Evolutionary conservation across 2,329 filamentous ascomycete genomes (phyloP), one percentile per base, ranked within the genome.

Genomic region (Mycocentrospora acerina): DNA sequence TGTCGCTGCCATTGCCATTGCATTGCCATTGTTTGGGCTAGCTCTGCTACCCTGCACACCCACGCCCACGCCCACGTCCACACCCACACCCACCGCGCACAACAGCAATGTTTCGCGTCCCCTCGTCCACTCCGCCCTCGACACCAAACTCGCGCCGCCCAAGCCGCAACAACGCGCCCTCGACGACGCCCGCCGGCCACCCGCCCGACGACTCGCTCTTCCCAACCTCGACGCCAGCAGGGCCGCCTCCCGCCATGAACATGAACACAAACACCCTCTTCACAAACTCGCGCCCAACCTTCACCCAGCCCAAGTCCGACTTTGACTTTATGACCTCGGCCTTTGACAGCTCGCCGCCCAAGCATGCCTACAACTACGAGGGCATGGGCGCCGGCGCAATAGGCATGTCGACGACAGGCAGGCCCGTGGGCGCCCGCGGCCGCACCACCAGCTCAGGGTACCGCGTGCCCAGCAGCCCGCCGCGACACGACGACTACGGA

Each of bases 181-280:
- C 79, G 5, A 80, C 77, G 14, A 82, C 79, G 12, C 79, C 79
- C 35, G 76, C 76, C 31, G 79, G 77, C 27, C 72, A 70, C 41
- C 78, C 79, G 1, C 78, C 77, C 17, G 76, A 75, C 29, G 33
- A 44, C 9, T 51, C 51, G 15, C 46, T 71, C 69, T 42, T 65
- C 63, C 45, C 57, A 29, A 80, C 78, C n/a, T 79, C 79, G 37
- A 81, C 78, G 15, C 79, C 79, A 22, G 70, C 72, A 40, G 78
- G 75, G 3, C 71, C 70, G 14, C 77, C 77, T 31, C 75, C 77
- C 18, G 72, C 73, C 6, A 44, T 51, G 37, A 22, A 22, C n/a
- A n/a, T n/a, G n/a, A n/a, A n/a, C n/a, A n/a, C n/a, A n/a, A 51
- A 35, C 46, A 50, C 70, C 29, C 53, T 75, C 14, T 75, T 79